Evolutionary conservation across 306 rosid genomes (phyloP).

Genomic region (Crataegus laevigata): DNA sequence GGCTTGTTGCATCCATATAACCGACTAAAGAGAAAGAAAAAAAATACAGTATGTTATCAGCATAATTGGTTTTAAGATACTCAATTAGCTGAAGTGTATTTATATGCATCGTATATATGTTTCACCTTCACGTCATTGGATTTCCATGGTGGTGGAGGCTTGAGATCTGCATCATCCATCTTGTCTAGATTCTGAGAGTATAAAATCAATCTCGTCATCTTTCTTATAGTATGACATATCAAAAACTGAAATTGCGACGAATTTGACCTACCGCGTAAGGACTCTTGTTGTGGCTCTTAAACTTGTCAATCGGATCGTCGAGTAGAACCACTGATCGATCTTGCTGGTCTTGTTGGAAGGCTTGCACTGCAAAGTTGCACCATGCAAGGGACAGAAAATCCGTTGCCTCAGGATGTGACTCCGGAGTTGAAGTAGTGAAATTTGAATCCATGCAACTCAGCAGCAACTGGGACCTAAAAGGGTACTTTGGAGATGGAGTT

Average conservation of each 20-base stretch:
- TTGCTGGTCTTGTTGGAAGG: constrained; percentile 51
- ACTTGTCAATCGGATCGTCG: constrained; percentile 39
- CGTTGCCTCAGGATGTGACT: constrained; percentile 81
- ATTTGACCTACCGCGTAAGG: constrained; percentile 38
- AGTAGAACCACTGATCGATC: constrained; percentile 44
- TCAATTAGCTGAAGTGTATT: no score
- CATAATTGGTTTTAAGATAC: not conserved
- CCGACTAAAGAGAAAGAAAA: constrained; percentile 39
- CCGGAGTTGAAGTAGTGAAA: constrained; percentile 41
- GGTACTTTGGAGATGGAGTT: not conserved
- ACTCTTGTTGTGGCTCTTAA: constrained; percentile 31
- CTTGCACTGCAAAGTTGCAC: constrained; percentile 87
- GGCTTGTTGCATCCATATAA: constrained; percentile 98
- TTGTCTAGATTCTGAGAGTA: constrained; percentile 38
- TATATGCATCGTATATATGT: not conserved
- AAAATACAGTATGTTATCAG: not conserved
- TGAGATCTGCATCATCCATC: constrained; percentile 48
- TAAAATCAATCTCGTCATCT: not conserved
- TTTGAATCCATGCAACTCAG: constrained; percentile 33
- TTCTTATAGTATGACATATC: not conserved
- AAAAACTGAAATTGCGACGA: not conserved
- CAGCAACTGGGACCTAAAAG: not conserved
- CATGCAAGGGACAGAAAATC: constrained; percentile 82
- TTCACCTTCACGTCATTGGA: constrained; percentile 78
- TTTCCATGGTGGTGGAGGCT: constrained; percentile 65